These are phyloP conservation scores for Calycina herbarum DNA, from an alignment of 2,329 filamentous ascomycete genomes.

Conservation along the genomic window DNA sequence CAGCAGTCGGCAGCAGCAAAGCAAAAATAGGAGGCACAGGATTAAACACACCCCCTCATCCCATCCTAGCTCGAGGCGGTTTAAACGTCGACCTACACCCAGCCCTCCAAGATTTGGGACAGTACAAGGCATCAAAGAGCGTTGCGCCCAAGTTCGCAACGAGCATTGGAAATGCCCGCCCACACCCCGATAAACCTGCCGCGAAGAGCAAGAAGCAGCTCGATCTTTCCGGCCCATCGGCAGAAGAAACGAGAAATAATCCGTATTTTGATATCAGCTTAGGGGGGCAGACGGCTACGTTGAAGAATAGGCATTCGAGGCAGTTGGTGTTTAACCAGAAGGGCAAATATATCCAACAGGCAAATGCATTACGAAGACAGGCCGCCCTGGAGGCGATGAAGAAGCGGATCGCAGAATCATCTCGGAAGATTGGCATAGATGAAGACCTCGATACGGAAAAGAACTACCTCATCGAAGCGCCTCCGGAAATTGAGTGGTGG, in stretches of 20 bases:
- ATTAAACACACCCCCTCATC: slow-evolving; percentile 44
- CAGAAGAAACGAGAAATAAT: slow-evolving; percentile 64
- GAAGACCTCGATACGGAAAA: slow-evolving; percentile 89
- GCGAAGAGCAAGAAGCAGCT: slow-evolving; percentile 51
- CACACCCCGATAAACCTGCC: slow-evolving; percentile 42
- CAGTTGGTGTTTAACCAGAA: slow-evolving; percentile 90
- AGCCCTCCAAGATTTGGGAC: slow-evolving; percentile 61
- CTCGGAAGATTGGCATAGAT: slow-evolving; percentile 88
- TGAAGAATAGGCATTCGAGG: slow-evolving; percentile 68
- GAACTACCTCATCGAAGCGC: slow-evolving; percentile 79
- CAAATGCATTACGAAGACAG: slow-evolving; percentile 83
- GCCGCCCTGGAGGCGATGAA: slow-evolving; percentile 92
- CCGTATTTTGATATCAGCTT: slow-evolving; percentile 79
- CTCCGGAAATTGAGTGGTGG: slow-evolving; percentile 96
- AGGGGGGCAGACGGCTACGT: slow-evolving; percentile 55
- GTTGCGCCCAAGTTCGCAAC: slow-evolving; percentile 40
- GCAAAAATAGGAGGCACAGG: slow-evolving; percentile 40
- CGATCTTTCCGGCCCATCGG: slow-evolving; percentile 56
- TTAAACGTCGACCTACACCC: slow-evolving; percentile 53
- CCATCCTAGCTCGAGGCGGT: slow-evolving; percentile 42
- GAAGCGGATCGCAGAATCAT: slow-evolving; percentile 82
- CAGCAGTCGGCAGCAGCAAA: slow-evolving; percentile 60
- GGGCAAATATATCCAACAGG: slow-evolving; percentile 96
- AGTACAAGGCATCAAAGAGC: slow-evolving; percentile 45
- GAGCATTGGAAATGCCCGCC: slow-evolving; percentile 42